Base-by-base conservation (phyloP, 108 stramenopile genomes). In the Fragilaria radians region DNA sequence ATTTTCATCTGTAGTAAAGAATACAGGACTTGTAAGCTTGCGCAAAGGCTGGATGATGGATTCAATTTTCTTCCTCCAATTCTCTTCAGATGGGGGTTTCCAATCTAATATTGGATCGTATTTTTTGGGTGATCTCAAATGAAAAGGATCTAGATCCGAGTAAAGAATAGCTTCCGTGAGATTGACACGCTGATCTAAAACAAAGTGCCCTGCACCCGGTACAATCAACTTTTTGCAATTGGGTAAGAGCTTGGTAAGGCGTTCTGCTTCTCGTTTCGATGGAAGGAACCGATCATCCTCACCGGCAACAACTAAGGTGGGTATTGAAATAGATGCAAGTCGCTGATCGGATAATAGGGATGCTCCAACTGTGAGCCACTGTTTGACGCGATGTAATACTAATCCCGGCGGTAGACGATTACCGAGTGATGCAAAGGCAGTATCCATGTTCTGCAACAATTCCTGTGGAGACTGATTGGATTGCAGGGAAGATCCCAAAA, bases 151-250 rank as follows among this genome's bases (percentile, higher is more conserved):
- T 53, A 91, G 72, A 9, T 83, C 67, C 25, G 88, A 83, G 48
- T 87, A 88, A 21, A 92, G 33, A 4, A 92, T 72, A 30, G 82
- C 80, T 63, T 88, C 85, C n/a, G 92, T 94, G 31, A 94, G 68
- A 66, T 94, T 94, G 45, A 94, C 74, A 19, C 71, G 57, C 4
- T 70, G 74, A 57, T 90, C 92, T 25, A 94, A 66, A 3, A 90
- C 76, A 56, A 90, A 83, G 62, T 94, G 92, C 1, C 88, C 88
- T 18, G 85, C 66, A 26, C 72, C 77, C 42, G 46, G 25, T 0
- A 90, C 77, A 19, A 72, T 66, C 61, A 89, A 71, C 46, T 73
- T 78, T 21, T 80, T 81, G 42, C 71, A 77, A 33, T 85, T 55
- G 9, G 80, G 83, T 36, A 93, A 56, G 0, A 76, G 33, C 33